These are phyloP conservation scores for Paracorniculantispora psalliotae DNA, from an alignment of 2,329 filamentous ascomycete genomes.

Conservation along the genomic window DNA sequence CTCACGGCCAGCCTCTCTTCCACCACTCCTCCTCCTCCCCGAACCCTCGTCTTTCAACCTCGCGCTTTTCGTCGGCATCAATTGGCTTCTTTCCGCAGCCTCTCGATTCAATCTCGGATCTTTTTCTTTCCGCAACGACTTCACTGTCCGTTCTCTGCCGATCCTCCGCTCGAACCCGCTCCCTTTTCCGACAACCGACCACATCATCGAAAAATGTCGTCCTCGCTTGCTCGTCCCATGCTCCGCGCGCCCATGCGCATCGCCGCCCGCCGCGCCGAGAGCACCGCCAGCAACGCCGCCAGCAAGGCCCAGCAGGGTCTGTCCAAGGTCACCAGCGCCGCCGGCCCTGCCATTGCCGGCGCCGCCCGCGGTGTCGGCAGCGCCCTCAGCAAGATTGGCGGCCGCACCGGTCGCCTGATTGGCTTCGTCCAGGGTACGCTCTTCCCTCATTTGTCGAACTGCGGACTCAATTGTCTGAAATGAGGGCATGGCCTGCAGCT, in stretches of 20 bases:
- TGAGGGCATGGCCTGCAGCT: not conserved
- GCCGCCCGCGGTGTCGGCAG: constrained; percentile 63
- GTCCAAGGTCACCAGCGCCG: constrained; percentile 73
- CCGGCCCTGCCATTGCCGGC: constrained; percentile 69
- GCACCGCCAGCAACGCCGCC: constrained; percentile 39
- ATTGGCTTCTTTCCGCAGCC: constrained; percentile 29
- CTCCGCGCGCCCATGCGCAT: constrained; percentile 43
- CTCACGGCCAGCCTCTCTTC: constrained; percentile 22
- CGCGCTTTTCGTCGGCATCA: constrained; percentile 26
- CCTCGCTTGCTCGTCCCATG: constrained; percentile 38
- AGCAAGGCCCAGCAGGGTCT: constrained; percentile 70
- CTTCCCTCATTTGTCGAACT: not conserved
- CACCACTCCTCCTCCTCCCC: not conserved
- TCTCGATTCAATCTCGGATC: constrained; percentile 20
- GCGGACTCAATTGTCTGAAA: not conserved
- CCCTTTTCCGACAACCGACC: constrained; percentile 2
- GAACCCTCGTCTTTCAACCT: too few species aligned
- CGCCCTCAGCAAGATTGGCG: constrained; percentile 72
- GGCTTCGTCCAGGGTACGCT: constrained; percentile 80
- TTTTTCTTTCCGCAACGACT: constrained; percentile 1
- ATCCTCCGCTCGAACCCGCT: constrained; percentile 15
- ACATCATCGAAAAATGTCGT: constrained; percentile 23
- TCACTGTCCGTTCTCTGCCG: constrained; percentile 11
- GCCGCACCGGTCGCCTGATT: constrained; percentile 74
- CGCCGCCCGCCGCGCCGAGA: constrained; percentile 56